Evolutionary conservation across 1,284 basidiomycete species (phyloP).

Genomic region (Exobasidium cylindrosporum): DNA sequence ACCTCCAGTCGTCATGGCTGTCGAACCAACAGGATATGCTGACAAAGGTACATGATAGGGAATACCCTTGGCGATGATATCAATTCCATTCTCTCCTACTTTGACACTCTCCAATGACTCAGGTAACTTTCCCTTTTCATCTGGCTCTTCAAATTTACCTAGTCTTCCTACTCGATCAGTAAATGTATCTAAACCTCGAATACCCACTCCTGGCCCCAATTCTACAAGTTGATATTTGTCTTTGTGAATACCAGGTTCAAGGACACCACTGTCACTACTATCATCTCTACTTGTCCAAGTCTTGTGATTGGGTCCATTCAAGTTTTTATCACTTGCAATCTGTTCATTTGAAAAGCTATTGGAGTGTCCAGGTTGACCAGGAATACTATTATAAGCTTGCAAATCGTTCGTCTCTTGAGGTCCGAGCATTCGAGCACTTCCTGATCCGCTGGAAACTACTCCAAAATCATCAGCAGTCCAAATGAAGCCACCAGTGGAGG

Average conservation of each 20-base stretch:
- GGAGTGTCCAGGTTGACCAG: neutral
- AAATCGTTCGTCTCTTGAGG: slow-evolving; percentile 1
- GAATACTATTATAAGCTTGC: neutral
- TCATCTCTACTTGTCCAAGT: too few relatives aligned
- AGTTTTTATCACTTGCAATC: neutral
- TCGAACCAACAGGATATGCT: slow-evolving; percentile 65
- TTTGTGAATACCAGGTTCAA: slow-evolving; percentile 36
- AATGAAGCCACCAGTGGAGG: slow-evolving; percentile 31
- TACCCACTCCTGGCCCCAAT: slow-evolving; percentile 39
- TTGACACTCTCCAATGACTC: slow-evolving; percentile 7
- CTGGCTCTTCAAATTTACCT: slow-evolving; percentile 19
- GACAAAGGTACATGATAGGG: slow-evolving; percentile 49
- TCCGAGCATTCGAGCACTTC: neutral
- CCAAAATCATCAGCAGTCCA: slow-evolving; percentile 24
- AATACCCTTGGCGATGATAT: slow-evolving; percentile 30
- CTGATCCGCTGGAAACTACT: neutral
- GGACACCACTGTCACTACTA: too few relatives aligned
- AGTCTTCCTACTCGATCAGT: slow-evolving; percentile 37
- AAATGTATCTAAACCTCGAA: slow-evolving; percentile 34
- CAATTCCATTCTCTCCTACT: slow-evolving; percentile 12
- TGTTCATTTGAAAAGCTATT: neutral
- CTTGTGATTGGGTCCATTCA: neutral
- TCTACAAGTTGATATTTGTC: slow-evolving; percentile 32
- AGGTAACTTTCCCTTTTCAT: slow-evolving; percentile 23
- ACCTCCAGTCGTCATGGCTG: slow-evolving; percentile 75